phyloP scores from a whole-genome alignment of 2,329 filamentous ascomycete species.

The Aspergillus udagawae region DNA sequence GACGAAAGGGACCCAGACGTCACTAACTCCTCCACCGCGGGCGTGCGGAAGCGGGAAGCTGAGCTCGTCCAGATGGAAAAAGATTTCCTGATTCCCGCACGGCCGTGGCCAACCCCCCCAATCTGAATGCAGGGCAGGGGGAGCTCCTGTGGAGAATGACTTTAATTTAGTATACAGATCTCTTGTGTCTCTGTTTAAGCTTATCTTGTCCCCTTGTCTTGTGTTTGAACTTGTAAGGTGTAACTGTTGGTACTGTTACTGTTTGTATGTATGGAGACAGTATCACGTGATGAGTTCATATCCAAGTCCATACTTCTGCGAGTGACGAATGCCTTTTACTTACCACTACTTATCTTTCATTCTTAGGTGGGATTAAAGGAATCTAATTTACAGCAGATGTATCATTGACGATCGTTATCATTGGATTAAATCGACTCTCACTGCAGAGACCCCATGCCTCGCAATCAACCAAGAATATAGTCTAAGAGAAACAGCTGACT shows the following conservation, averaged over 20 bases:
- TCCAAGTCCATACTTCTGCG: background rate
- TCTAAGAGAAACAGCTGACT: conserved; percentile 4
- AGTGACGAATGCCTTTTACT: background rate
- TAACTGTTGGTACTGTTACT: background rate
- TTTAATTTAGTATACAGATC: background rate
- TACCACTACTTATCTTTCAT: background rate
- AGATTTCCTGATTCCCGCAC: background rate
- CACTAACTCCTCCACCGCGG: conserved; percentile 8
- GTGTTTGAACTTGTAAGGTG: background rate
- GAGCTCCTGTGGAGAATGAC: background rate
- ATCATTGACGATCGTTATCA: background rate
- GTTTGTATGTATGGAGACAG: background rate
- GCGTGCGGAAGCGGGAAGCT: conserved; percentile 16
- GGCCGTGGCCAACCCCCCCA: no score
- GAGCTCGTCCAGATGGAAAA: background rate
- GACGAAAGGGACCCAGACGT: background rate
- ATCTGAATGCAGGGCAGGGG: background rate
- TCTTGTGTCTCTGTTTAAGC: background rate
- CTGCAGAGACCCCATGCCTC: conserved; percentile 3
- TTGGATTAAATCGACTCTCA: conserved; percentile 1
- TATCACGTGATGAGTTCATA: background rate
- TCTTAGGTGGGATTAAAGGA: background rate
- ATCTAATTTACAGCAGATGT: conserved; percentile 1
- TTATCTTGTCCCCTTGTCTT: background rate
- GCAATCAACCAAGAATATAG: conserved; percentile 2